Base-by-base conservation (phyloP, 2,329 filamentous ascomycete species). In the Apiospora rasikravindrae region DNA sequence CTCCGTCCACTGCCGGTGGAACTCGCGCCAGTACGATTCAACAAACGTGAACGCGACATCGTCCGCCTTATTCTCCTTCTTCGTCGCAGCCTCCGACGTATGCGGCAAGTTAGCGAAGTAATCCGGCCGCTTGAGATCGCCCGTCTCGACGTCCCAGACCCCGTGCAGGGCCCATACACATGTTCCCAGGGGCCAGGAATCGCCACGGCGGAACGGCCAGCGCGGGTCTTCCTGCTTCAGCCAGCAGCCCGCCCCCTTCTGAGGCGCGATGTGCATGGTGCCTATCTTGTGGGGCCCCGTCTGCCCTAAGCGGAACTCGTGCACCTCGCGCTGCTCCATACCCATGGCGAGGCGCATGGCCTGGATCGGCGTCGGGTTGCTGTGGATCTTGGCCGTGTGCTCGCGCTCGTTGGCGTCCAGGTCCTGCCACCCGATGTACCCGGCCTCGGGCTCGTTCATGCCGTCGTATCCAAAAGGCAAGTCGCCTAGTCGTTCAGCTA, bases 121-220 rank as follows among this genome's bases (percentile, higher is more conserved):
- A 37, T 73, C 71, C 4, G 73, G 67, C 13, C 73, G 71, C 24
- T 45, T 69, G n/a, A 77, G 72, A 40, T 75, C 71, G 16, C 76
- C 77, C 1, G 73, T 74, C 19, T 71, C 61, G 6, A 66, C 4
- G 42, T 76, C 73, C 76, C 76, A 78, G 1, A 78, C 74, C 13
- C 71, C 75, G 66, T 78, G 74, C n/a, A 77, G 71, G 22, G 75
- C 75, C 77, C 77, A 78, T n/a, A 77, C 69, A n/a, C 76, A 78
- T 7, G 71, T 71, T 4, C 71, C 72, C 19, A 77, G 68, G 11
- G 71, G 74, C 76, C 76, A 78, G 0, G 69, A 70, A 14, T 64
- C 24, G 57, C 33, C 22, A 11, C 76, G 69, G 0, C 69, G 24
- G 73, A 73, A 78, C 22, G 71, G 71, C 75, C 76, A 78, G 42